Evolutionary conservation across 768 basidiomycete species (phyloP).

Genomic region (Mycena haematopus): DNA sequence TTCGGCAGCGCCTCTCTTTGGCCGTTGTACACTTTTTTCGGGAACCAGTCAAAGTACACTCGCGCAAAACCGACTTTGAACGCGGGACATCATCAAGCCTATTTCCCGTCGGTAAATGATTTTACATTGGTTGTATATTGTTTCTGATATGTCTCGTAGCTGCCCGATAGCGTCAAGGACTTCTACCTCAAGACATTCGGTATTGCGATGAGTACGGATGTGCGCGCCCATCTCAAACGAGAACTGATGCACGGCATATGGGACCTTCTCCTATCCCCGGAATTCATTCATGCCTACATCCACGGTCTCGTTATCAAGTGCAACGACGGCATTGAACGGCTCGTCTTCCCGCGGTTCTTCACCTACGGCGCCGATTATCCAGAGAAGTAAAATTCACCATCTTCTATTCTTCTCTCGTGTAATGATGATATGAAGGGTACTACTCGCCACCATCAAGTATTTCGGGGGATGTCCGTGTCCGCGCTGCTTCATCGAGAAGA

Average conservation of each 20-base stretch:
- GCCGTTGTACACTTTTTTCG: conserved; percentile 48
- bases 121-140: not conserved
- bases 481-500: conserved; percentile 34
- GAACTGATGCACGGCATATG: not conserved
- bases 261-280: not conserved
- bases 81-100: conserved; percentile 46
- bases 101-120: conserved; percentile 36
- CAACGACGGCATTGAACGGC: not conserved
- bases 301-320: not conserved
- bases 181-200: not conserved
- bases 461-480: conserved; percentile 34
- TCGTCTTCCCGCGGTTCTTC: not conserved
- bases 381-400: not conserved
- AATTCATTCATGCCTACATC: not conserved
- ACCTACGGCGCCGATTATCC: not conserved
- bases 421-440: not conserved
- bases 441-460: not conserved
- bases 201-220: not conserved
- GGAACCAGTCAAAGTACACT: conserved; percentile 46
- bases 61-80: conserved; percentile 35
- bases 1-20: conserved; percentile 45
- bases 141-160: not conserved
- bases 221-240: not conserved
- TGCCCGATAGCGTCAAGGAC: not conserved
- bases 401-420: not conserved